A percentile compares a stretch with the other conserved stretches of the same genome.
These are phyloP conservation scores for Chionographis japonica DNA, from an alignment of 106 monocot species.

Conservation along the genomic window DNA sequence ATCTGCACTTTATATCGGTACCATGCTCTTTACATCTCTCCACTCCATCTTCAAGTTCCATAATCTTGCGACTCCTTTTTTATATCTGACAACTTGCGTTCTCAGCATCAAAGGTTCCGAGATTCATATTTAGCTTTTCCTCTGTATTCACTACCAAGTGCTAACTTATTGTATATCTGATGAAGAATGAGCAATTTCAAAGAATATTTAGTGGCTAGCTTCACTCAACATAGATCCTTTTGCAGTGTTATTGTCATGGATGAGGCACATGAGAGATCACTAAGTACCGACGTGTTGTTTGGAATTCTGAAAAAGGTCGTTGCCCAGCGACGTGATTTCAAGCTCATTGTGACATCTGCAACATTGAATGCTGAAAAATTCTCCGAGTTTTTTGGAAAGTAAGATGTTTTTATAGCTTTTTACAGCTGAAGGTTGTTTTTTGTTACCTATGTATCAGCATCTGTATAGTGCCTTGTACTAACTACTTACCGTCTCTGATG, in stretches of 20 bases:
- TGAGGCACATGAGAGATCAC: slow-evolving; percentile 96
- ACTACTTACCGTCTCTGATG: slow-evolving; percentile 6
- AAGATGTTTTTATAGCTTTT: not conserved
- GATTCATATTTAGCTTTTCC: no score
- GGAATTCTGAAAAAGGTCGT: slow-evolving; percentile 95
- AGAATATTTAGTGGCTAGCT: not conserved
- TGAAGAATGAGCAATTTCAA: no score
- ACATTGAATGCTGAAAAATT: slow-evolving; percentile 96
- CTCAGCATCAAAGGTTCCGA: no score
- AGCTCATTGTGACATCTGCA: slow-evolving; percentile 97
- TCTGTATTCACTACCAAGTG: no score
- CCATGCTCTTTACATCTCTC: no score
- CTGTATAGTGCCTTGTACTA: not conserved
- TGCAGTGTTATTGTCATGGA: slow-evolving; percentile 90
- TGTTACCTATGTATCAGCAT: not conserved
- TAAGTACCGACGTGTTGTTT: slow-evolving; percentile 92
- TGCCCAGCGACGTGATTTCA: slow-evolving; percentile 86
- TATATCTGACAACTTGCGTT: no score
- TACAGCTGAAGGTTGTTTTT: not conserved
- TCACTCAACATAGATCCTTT: slow-evolving; percentile 5
- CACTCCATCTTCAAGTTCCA: no score
- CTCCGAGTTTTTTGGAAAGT: slow-evolving; percentile 94
- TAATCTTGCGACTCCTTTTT: no score
- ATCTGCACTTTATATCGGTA: no score
- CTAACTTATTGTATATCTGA: no score